These are phyloP conservation scores for Triticum dicoccoides DNA, from an alignment of 176 grass and related monocot genomes.

Conservation along the genomic window DNA sequence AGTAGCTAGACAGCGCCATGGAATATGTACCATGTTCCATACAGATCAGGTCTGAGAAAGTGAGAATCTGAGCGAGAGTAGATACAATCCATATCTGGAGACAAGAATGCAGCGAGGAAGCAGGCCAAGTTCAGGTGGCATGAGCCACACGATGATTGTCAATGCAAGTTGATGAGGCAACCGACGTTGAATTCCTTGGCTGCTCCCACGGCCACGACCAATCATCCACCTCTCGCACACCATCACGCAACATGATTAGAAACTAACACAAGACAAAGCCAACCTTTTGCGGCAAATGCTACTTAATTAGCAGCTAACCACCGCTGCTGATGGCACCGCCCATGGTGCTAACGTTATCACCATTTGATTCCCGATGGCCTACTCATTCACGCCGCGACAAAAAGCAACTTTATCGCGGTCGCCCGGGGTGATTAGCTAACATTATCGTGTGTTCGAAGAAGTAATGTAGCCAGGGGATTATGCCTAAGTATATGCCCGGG, in stretches of 20 bases:
- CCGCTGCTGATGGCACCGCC: conserved; percentile 20
- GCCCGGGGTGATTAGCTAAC: not conserved
- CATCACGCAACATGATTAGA: not conserved
- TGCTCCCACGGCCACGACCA: conserved; percentile 19
- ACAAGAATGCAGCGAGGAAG: not conserved
- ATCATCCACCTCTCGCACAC: conserved; percentile 4
- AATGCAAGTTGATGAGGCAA: not conserved
- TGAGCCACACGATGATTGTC: not conserved
- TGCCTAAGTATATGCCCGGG: conserved; percentile 13
- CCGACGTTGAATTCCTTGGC: conserved; percentile 9
- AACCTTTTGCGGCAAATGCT: conserved; percentile 8
- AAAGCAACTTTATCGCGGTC: conserved; percentile 29
- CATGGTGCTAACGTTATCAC: conserved; percentile 17
- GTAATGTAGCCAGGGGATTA: conserved; percentile 8
- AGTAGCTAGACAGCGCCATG: no score
- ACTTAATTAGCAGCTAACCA: conserved; percentile 13
- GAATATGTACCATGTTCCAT: not conserved
- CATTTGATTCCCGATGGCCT: conserved; percentile 22
- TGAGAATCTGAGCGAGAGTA: not conserved
- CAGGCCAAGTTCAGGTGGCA: not conserved
- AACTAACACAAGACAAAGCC: conserved; percentile 10
- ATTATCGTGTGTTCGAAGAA: not conserved
- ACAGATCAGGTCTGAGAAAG: not conserved
- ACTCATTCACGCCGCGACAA: conserved; percentile 24
- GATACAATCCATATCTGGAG: not conserved